These are phyloP conservation scores for Cladosporium sp. DNA, from an alignment of 2,329 filamentous ascomycete genomes.

Conservation along the genomic window DNA sequence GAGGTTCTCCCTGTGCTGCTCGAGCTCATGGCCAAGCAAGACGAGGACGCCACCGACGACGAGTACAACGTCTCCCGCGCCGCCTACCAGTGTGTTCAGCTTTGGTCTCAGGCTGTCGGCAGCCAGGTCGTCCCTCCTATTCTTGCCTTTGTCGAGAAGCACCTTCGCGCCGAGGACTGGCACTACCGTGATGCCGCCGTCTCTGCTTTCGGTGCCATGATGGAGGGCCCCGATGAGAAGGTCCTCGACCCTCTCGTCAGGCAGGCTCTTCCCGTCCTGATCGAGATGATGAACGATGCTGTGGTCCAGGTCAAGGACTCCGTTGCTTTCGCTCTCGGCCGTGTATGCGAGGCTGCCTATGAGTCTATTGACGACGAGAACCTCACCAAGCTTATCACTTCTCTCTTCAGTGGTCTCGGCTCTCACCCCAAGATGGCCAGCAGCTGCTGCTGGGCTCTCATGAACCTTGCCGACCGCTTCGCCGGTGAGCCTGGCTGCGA, in stretches of 20 bases:
- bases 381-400: constrained; percentile 79
- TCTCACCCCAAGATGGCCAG: constrained; percentile 95
- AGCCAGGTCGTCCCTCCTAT: constrained; percentile 82
- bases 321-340: constrained; percentile 90
- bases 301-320: constrained; percentile 93
- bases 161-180: constrained; percentile 91
- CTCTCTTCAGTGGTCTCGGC: constrained; percentile 84
- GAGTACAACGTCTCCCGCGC: constrained; percentile 97
- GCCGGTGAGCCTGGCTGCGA: constrained; percentile 79
- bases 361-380: constrained; percentile 88
- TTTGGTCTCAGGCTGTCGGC: constrained; percentile 90
- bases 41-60: constrained; percentile 93
- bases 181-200: constrained; percentile 92
- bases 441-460: constrained; percentile 98
- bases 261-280: constrained; percentile 87
- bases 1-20: constrained; percentile 94
- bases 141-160: constrained; percentile 84
- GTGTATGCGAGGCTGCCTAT: constrained; percentile 91
- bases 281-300: constrained; percentile 87
- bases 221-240: constrained; percentile 96
- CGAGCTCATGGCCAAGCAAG: constrained; percentile 88
- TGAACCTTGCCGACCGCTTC: constrained; percentile 97
- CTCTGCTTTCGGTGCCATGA: constrained; percentile 95
- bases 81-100: constrained; percentile 92
- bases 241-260: constrained; percentile 91